A percentile compares a stretch with the other conserved stretches of the same genome.
phyloP scores from a whole-genome alignment of 148 eudicot species.

The Fagopyrum homotropicum region DNA sequence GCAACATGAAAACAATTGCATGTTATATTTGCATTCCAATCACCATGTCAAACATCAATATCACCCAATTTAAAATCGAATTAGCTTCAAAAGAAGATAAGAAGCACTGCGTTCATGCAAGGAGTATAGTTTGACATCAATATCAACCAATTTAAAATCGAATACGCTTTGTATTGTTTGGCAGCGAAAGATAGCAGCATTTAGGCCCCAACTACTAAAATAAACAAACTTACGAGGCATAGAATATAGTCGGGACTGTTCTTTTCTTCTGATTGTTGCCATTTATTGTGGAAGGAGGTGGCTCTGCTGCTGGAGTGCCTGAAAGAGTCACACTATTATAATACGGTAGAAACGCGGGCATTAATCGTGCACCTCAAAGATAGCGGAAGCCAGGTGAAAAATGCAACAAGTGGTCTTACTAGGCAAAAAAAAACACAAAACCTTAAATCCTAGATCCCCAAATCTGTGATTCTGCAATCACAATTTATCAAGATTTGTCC shows the following conservation, averaged over 20 bases:
- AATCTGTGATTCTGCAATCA: background rate
- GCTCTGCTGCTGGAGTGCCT: slow-evolving; percentile 41
- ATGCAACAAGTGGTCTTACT: background rate
- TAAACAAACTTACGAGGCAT: slow-evolving; percentile 68
- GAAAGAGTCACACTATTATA: slow-evolving; percentile 1
- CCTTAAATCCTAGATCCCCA: background rate
- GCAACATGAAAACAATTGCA: slow-evolving; percentile 10
- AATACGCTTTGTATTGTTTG: background rate
- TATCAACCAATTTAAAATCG: too few relatives aligned
- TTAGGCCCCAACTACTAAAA: background rate
- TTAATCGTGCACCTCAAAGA: background rate
- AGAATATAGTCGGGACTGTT: slow-evolving; percentile 59
- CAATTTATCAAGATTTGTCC: background rate
- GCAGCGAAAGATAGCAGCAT: background rate
- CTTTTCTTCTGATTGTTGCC: slow-evolving; percentile 40
- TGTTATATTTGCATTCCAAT: slow-evolving; percentile 10
- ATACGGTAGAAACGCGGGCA: background rate
- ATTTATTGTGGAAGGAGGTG: slow-evolving; percentile 32
- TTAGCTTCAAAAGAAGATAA: background rate
- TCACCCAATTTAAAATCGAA: background rate
- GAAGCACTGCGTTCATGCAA: background rate
- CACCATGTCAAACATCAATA: background rate
- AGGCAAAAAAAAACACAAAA: background rate
- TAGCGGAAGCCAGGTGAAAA: background rate
- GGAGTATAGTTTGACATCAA: background rate